Base-by-base conservation (phyloP, 2,329 filamentous ascomycete species). In the Fusarium cyanostomum region DNA sequence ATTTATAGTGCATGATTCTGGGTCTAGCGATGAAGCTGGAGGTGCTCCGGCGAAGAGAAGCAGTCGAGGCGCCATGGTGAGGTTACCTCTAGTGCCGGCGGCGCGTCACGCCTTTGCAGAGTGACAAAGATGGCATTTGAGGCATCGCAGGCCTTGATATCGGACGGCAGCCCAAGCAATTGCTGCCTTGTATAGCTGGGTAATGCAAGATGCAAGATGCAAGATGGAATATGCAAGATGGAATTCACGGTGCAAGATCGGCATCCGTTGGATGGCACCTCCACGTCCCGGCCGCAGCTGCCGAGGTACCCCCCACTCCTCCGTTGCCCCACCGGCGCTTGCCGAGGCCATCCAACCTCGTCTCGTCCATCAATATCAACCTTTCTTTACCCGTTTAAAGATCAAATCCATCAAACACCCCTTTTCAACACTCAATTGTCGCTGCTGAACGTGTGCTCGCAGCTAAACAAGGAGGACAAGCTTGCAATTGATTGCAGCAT, bases 21-120 rank as follows among this genome's bases (percentile, higher is more conserved):
- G 49, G 16, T 65, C 63, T 28, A 78, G 44, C 8, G 72, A 65
- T 13, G 69, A 65, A n/a, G 74, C 44, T 4, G 72, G 42, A 6
- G 77, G 77, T 10, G 77, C 73, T 8, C 77, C 77, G 26, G 72
- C 64, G 62, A 78, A 71, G 50, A 79, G 67, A 15, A 84, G 75
- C 37, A 83, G 69, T 21, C 56, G 69, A 13, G 72, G 66, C 9
- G 70, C 35, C 70, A 76, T 74, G 31, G 2, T 46, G 33, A 46
- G 35, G 15, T n/a, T 27, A n/a, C n/a, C 27, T 16, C n/a, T 33
- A 21, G 12, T 34, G n/a, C 4, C 8, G 16, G 11, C 15, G 18
- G 18, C 31, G 26, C 7, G 42, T 55, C 33, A 49, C 21, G 44
- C 35, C 46, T 30, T 24, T 10, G 15, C 5, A 41, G 9, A 15